Percentiles rank a stretch among this genome's conserved stretches.
phyloP scores from a whole-genome alignment of 2,329 filamentous ascomycete genomes.

The Fusarium sp. region DNA sequence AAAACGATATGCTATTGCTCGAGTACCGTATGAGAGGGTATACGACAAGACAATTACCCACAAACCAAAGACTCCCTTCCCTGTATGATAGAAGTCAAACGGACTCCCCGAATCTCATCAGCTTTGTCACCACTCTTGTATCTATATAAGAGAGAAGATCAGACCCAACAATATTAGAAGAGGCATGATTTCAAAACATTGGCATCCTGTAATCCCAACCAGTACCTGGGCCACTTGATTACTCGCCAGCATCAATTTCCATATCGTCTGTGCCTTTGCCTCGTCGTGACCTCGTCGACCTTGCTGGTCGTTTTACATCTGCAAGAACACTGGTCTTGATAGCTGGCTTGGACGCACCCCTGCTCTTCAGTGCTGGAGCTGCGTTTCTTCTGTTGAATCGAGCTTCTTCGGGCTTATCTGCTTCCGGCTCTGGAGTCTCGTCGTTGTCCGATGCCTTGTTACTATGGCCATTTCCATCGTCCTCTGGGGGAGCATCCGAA shows the following conservation, averaged over 20 bases:
- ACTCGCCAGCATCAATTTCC: constrained; percentile 49
- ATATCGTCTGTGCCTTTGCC: constrained; percentile 46
- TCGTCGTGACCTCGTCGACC: constrained; percentile 42
- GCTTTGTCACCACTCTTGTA: constrained; percentile 11
- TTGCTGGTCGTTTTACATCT: constrained; percentile 33
- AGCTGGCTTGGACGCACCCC: constrained; percentile 33
- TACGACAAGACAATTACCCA: constrained; percentile 36
- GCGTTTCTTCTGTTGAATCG: constrained; percentile 42
- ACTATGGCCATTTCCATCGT: constrained; percentile 16
- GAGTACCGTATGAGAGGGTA: constrained; percentile 34
- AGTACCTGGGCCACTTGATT: constrained; percentile 1
- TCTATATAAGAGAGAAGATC: constrained; percentile 32
- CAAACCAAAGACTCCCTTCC: constrained; percentile 39
- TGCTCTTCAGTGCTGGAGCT: constrained; percentile 33
- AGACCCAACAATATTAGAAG: constrained; percentile 14
- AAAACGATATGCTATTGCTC: constrained; percentile 9
- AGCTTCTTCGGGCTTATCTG: constrained; percentile 31
- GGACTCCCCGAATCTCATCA: neutral
- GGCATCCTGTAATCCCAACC: constrained; percentile 20
- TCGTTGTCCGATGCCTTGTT: constrained; percentile 24
- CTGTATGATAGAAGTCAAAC: constrained; percentile 23
- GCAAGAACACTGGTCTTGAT: constrained; percentile 41
- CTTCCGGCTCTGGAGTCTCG: constrained; percentile 23
- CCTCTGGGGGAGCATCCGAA: constrained; percentile 33
- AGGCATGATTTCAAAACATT: constrained; percentile 22